These are phyloP conservation scores for Trichoderma polysporum DNA, from an alignment of 2,329 filamentous ascomycete species.

Conservation along the genomic window DNA sequence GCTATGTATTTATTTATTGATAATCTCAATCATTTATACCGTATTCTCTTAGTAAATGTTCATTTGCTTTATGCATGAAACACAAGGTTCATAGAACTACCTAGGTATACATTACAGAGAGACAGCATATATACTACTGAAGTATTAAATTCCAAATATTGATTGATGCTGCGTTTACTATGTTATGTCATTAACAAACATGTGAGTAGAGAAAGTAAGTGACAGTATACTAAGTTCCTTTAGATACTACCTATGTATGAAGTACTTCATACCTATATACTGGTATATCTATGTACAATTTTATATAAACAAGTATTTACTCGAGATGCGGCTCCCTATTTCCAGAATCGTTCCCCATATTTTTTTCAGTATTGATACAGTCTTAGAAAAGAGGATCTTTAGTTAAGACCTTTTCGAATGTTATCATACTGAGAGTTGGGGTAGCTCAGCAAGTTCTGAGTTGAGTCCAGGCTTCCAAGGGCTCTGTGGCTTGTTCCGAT, in stretches of 20 bases:
- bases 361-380: not conserved
- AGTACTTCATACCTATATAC: not conserved
- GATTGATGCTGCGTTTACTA: too few species aligned
- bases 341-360: not conserved
- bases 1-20: too few species aligned
- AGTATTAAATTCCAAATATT: too few species aligned
- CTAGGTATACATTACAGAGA: too few species aligned
- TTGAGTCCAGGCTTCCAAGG: constrained; percentile 43
- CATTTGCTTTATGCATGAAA: too few species aligned
- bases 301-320: constrained; percentile 5
- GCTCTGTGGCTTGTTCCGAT: constrained; percentile 51
- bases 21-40: too few species aligned
- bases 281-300: constrained; percentile 8
- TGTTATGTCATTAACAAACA: too few species aligned
- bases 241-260: not conserved
- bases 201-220: not conserved
- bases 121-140: too few species aligned
- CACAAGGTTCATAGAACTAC: too few species aligned
- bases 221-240: not conserved
- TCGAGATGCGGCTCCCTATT: not conserved
- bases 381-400: not conserved
- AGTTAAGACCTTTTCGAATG: constrained; percentile 38
- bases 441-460: constrained; percentile 52
- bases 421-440: constrained; percentile 57
- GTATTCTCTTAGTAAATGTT: too few species aligned